Evolutionary conservation across 495 filamentous ascomycete genomes (phyloP).

Genomic region (Chaetomium fimeti): DNA sequence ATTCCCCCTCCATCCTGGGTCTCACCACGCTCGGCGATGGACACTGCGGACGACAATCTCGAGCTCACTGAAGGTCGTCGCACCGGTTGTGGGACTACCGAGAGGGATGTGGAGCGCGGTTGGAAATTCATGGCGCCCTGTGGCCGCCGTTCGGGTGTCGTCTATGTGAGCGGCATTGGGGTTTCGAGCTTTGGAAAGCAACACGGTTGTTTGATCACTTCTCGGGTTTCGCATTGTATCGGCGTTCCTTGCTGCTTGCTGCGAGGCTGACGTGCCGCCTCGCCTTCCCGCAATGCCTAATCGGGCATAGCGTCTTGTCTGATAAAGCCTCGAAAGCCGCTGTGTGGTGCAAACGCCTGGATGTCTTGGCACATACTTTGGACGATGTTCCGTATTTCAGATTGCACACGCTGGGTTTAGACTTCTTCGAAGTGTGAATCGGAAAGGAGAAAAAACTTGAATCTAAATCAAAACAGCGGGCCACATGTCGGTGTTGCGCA

Average conservation of each 20-base stretch:
- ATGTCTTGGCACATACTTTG: too few species aligned
- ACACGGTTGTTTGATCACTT: not conserved
- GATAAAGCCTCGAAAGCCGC: not conserved
- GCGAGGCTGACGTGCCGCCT: conserved; percentile 22
- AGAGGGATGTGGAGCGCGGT: conserved; percentile 54
- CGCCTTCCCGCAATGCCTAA: too few species aligned
- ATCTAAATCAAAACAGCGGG: too few species aligned
- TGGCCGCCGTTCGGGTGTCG: conserved; percentile 28
- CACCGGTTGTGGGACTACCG: conserved; percentile 40
- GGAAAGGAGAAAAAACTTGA: too few species aligned
- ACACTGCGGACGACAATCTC: conserved; percentile 68
- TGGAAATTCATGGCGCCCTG: conserved; percentile 36
- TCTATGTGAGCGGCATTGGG: conserved; percentile 29
- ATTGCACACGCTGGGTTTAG: too few species aligned
- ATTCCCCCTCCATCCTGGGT: conserved; percentile 41
- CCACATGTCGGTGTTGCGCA: too few species aligned
- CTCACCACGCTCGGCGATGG: conserved; percentile 61
- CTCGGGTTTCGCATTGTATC: not conserved
- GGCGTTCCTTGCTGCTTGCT: not conserved
- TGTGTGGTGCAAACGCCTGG: too few species aligned
- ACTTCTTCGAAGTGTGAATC: too few species aligned
- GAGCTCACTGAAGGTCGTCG: conserved; percentile 65
- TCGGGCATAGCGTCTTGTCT: not conserved
- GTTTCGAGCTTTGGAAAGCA: not conserved
- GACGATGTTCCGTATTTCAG: too few species aligned